Evolutionary conservation across 305 asterid genomes (phyloP), one percentile per base, ranked within the genome.

Genomic region (Stenogyne calaminthoides): DNA sequence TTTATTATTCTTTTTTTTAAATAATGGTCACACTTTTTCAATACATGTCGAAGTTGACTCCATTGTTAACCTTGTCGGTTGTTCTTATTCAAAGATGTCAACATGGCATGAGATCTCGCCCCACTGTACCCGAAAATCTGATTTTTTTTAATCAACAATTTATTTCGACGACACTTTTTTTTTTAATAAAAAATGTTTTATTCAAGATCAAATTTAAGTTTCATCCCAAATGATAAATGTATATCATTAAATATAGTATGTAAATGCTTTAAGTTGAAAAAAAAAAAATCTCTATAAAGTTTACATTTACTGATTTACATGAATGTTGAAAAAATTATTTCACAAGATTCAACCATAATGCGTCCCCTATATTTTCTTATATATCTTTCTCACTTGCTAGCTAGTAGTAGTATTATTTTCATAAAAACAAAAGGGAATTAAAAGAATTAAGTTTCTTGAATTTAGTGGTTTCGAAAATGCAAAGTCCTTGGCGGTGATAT

Each of bases 401-500:
- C n/a, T n/a, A n/a, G n/a, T n/a, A 3, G 6, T 14, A 7, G 0
- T 55, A 44, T 56, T 11, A 57, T 2, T 44, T 25, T 9, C 1
- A 52, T 4, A 15, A 10, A 14, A 29, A 40, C 5, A 58, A n/a
- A 62, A 9, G 16, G 56, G 54, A 34, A 16, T 22, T 22, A 22
- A 1, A 9, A 51, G 6, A 40, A 34, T 52, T 8, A 12, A 29
- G 9, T 29, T 52, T 14, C 57, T 57, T 25, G 63, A 19, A 63
- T 44, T 70, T 65, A 51, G 55, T 70, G 42, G 27, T 1, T 39
- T 37, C 58, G n/a, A n/a, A n/a, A n/a, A n/a, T n/a, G n/a, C 39
- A 4, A 67, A 36, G 69, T n/a, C 18, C 47, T 75, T 54, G 84
- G 62, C 81, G 84, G 84, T 76, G 80, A 54, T 40, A 42, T 52